Base-by-base conservation (phyloP, 257 asterid genomes). In the Rubia yunnanensis region DNA sequence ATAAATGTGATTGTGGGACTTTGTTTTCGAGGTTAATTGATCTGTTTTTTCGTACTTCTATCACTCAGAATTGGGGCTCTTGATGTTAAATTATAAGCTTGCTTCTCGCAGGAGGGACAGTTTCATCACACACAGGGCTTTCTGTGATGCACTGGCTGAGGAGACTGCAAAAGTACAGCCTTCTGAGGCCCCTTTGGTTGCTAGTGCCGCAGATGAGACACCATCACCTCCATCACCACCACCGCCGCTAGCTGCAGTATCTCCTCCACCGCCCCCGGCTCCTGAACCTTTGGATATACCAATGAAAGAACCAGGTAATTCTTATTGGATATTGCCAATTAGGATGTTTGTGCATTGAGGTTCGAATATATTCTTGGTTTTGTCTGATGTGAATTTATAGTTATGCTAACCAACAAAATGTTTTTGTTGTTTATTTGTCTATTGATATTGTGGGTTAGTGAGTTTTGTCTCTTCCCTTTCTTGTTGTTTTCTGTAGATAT, bases 91-190 rank as follows among this genome's bases (percentile, higher is more conserved):
- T 44, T 3, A 4, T 14, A 44, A 44, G 22, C 73, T 39, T 71
- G 69, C 66, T 81, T 58, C 55, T 74, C 79, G 75, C 73, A 90
- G 97, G 95, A 83, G 86, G 88, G 97, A 90, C 80, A 90, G 95
- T 76, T 90, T 85, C 68, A 83, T 88, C 69, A 90, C 96, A 34
- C 97, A 90, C 64, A 86, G 95, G 72, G 96, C 97, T n/a, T 90
- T 87, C 71, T 90, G 97, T 79, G 95, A 90, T 78, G 92, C 82
- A 67, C 77, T 87, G 66, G 95, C 95, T 24, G 85, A 76, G 72
- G 97, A 90, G 71, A 84, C 72, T 81, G 83, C 91, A 0, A 87
- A 85, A 78, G 61, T 83, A 35, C 77, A 74, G 34, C 67, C 78
- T 2, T 63, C 52, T 22, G 71, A 67, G 39, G 78, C 72, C 60